Conservation (phyloP, 176 grass and related monocot genomes). For the Chrysopogon serrulatus region DNA sequence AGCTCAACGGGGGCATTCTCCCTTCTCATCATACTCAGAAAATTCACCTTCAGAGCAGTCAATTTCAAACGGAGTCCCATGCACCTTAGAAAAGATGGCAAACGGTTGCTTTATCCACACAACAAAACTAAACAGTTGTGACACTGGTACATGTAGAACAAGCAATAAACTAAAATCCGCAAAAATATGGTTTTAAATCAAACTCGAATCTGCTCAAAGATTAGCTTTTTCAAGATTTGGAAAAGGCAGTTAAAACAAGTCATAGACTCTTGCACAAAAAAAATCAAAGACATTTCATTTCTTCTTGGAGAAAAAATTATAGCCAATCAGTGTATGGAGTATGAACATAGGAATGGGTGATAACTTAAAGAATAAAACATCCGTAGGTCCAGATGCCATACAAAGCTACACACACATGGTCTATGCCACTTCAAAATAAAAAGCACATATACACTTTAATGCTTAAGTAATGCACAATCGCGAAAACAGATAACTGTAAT, state of each 20-base stretch:
- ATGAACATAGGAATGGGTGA: background rate
- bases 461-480: background rate
- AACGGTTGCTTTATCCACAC: conserved; percentile 5
- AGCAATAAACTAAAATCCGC: background rate
- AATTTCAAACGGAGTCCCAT: conserved; percentile 66
- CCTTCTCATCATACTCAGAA: conserved; percentile 92
- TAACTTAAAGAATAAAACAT: background rate
- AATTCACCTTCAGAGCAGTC: conserved; percentile 88
- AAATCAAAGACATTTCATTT: background rate
- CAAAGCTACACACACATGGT: background rate
- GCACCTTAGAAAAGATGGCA: conserved; percentile 25
- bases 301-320: background rate
- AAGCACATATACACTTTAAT: conserved; percentile 1
- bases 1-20: conserved; percentile 65
- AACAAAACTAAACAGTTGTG: background rate
- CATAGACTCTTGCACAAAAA: background rate
- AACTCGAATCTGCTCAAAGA: background rate
- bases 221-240: background rate
- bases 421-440: background rate
- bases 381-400: background rate
- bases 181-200: background rate
- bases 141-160: background rate
- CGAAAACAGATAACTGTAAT: background rate
- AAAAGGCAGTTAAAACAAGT: background rate
- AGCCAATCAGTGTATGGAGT: background rate